phyloP scores from a whole-genome alignment of 139 green algal genomes.

The Closterium sp. region DNA sequence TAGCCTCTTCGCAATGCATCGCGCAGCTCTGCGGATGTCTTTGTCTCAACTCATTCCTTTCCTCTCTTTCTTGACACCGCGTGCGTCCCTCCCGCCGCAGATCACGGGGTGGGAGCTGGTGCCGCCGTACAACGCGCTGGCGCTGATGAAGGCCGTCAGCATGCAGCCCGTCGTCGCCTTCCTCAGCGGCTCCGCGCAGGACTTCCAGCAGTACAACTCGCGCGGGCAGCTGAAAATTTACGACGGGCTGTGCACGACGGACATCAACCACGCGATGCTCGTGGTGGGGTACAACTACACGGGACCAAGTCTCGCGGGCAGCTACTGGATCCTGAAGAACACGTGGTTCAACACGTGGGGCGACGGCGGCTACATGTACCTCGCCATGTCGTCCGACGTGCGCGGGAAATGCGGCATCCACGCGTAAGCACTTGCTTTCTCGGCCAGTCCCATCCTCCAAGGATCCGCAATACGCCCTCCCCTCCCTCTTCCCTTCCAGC shows the following conservation, averaged over 20 bases:
- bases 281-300: constrained; percentile 62
- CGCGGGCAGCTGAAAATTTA: constrained; percentile 6
- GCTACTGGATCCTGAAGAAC: constrained; percentile 96
- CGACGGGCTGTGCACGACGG: constrained; percentile 4
- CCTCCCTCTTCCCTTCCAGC: too few relatives aligned
- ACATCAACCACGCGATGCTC: constrained; percentile 39
- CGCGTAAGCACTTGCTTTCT: too few relatives aligned
- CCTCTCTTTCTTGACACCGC: too few relatives aligned
- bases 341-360: constrained; percentile 84
- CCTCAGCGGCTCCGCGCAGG: constrained; percentile 75
- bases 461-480: too few relatives aligned
- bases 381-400: constrained; percentile 52
- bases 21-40: too few relatives aligned
- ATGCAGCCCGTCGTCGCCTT: constrained; percentile 86
- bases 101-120: constrained; percentile 83
- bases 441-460: background rate
- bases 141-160: constrained; percentile 67
- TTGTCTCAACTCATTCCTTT: too few relatives aligned
- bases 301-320: constrained; percentile 45
- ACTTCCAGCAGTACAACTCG: constrained; percentile 3
- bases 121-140: constrained; percentile 59
- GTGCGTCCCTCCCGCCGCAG: constrained; percentile 47
- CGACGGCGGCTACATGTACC: constrained; percentile 85
- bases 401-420: constrained; percentile 83
- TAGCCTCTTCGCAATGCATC: too few relatives aligned